Base-by-base conservation (phyloP, 1,139 yeast species). In the Tardiomyces depauwii region DNA sequence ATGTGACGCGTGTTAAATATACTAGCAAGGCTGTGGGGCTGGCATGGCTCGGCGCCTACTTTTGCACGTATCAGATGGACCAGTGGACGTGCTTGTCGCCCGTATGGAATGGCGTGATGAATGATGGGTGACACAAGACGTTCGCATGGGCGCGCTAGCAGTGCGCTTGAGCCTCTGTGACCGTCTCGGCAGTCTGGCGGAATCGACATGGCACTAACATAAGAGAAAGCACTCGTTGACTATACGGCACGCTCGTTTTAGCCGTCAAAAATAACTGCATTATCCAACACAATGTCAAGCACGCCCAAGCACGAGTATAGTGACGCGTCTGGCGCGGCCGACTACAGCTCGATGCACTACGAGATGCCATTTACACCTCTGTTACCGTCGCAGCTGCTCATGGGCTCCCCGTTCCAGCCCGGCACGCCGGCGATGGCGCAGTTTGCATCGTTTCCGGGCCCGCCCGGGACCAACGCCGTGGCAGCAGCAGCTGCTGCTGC, bases 321-420 rank as follows among this genome's bases (percentile, higher is more conserved):
- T 13, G 27, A 43, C 45, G 39, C 43, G 42, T 39, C 43, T 47
- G 27, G 46, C 53, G 11, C 50, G 45, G 27, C 48, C 58, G 21
- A 61, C 58, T 47, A 59, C 61, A 60, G 53, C 61, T 27, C 63
- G 5, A 12, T 30, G n/a, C 42, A 59, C 44, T 62, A 61, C 54
- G 68, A 64, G 45, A 52, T 64, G 56, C 67, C 60, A 43, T 64
- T 55, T 51, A 59, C 81, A n/a, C 76, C 83, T 16, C 71, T 82
- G 71, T 65, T 83, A 39, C 91, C 91, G 1, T 73, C 85, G 23
- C 86, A 81, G 56, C 64, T 83, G 46, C 65, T 83, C 45, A 66
- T 80, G 52, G 77, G 78, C 18, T 79, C 89, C 1, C 91, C 91
- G 0, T 82, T 76, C 57, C 72, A 76, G 43, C 76, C 74, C 11